These are phyloP conservation scores for Saccharomyces pastorianus DNA, from an alignment of 1,139 yeast species.

Conservation along the genomic window DNA sequence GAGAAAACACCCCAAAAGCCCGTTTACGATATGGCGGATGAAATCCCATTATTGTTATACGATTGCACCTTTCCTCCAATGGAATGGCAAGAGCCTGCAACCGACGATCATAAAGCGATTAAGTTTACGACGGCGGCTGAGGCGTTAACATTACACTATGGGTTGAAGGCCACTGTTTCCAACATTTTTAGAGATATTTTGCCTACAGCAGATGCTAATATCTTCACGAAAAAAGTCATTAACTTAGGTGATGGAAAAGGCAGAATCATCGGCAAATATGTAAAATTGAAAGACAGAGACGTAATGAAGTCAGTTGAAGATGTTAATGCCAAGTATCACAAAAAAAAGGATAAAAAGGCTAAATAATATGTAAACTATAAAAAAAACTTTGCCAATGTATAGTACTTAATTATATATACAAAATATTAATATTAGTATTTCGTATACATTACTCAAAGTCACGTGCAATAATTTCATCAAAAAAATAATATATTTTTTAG, in stretches of 20 bases:
- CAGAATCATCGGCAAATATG: constrained; percentile 46
- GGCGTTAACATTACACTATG: constrained; percentile 32
- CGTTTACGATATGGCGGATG: constrained; percentile 81
- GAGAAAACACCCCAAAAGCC: constrained; percentile 63
- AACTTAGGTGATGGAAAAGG: constrained; percentile 72
- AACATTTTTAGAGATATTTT: constrained; percentile 26
- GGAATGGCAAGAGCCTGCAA: constrained; percentile 47
- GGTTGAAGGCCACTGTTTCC: constrained; percentile 32
- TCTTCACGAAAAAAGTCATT: constrained; percentile 34
- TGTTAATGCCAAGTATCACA: constrained; percentile 57
- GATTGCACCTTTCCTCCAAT: constrained; percentile 72
- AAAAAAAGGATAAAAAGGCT: constrained; percentile 31
- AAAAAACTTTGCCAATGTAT: too few species aligned
- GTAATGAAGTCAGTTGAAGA: constrained; percentile 54
- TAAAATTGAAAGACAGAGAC: constrained; percentile 51
- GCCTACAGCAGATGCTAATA: constrained; percentile 14
- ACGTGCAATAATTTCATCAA: too few species aligned
- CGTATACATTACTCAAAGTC: too few species aligned
- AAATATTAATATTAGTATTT: too few species aligned
- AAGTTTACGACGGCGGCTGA: constrained; percentile 23
- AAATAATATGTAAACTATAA: background rate
- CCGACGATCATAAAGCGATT: constrained; percentile 21
- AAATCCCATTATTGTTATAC: constrained; percentile 75
- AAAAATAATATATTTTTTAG: too few species aligned
- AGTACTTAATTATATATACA: too few species aligned